Conservation (phyloP, 257 asterid genomes). For the Paulownia fortunei region DNA sequence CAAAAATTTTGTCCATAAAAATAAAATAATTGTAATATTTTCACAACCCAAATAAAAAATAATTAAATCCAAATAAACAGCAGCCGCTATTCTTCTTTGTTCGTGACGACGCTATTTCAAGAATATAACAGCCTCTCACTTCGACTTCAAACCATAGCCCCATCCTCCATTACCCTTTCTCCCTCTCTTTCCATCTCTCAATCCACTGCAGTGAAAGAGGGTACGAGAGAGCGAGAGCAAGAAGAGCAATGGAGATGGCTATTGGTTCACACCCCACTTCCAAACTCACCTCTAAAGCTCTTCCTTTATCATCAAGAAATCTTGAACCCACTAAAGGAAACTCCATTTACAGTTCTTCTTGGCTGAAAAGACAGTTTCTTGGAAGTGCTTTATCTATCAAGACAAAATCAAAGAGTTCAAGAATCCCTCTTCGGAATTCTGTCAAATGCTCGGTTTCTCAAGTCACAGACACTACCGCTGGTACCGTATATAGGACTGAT, state of each 20-base stretch:
- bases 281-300: conserved; percentile 35
- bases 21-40: not conserved
- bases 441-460: conserved; percentile 76
- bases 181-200: conserved; percentile 31
- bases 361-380: conserved; percentile 57
- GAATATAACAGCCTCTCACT: conserved; percentile 66
- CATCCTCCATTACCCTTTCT: conserved; percentile 39
- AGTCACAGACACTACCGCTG: conserved; percentile 61
- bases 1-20: not conserved
- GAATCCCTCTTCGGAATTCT: conserved; percentile 47
- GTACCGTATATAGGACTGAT: conserved; percentile 33
- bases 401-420: conserved; percentile 36
- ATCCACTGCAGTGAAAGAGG: not conserved
- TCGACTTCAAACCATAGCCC: conserved; percentile 44
- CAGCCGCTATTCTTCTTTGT: conserved; percentile 43
- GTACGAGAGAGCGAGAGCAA: conserved; percentile 37
- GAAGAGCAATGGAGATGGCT: conserved; percentile 72
- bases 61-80: conserved; percentile 40
- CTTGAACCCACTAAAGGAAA: conserved; percentile 34
- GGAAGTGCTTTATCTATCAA: conserved; percentile 51
- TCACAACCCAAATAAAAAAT: not conserved
- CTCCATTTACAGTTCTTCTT: conserved; percentile 38
- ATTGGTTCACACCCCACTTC: conserved; percentile 50
- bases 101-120: conserved; percentile 33
- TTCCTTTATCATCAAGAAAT: conserved; percentile 29